phyloP scores from a whole-genome alignment of 164 flowering plant species.

The Amborella trichopoda region DNA sequence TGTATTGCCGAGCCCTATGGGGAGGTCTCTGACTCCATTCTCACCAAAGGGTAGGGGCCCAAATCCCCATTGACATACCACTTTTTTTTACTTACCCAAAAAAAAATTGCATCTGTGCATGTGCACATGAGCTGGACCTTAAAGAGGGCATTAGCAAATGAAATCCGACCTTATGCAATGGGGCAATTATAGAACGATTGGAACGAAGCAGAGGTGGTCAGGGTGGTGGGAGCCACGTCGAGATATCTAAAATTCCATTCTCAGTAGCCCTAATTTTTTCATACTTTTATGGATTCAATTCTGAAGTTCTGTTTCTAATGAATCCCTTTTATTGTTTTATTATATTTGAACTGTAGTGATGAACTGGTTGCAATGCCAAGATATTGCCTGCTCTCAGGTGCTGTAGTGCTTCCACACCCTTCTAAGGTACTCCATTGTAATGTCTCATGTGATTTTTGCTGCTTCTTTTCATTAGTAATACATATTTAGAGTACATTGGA shows the following conservation, averaged over 20 bases:
- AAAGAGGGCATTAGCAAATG: too few relatives aligned
- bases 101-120: too few relatives aligned
- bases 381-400: conserved; percentile 32
- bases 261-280: neutral
- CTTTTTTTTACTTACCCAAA: too few relatives aligned
- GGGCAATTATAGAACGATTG: neutral
- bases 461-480: neutral
- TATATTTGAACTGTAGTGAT: conserved; percentile 20
- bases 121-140: too few relatives aligned
- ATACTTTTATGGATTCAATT: neutral
- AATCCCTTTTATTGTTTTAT: neutral
- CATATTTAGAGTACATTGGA: neutral
- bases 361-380: conserved; percentile 10
- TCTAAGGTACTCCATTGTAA: conserved; percentile 30
- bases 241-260: neutral
- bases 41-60: too few relatives aligned
- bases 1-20: too few relatives aligned
- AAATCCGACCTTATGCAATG: too few relatives aligned
- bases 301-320: neutral
- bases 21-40: too few relatives aligned
- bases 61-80: too few relatives aligned
- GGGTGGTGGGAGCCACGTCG: neutral
- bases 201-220: neutral
- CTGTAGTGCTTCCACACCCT: conserved; percentile 44
- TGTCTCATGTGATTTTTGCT: neutral